Conservation (phyloP, 2,329 filamentous ascomycete species). For the Aspergillus floridensis region DNA sequence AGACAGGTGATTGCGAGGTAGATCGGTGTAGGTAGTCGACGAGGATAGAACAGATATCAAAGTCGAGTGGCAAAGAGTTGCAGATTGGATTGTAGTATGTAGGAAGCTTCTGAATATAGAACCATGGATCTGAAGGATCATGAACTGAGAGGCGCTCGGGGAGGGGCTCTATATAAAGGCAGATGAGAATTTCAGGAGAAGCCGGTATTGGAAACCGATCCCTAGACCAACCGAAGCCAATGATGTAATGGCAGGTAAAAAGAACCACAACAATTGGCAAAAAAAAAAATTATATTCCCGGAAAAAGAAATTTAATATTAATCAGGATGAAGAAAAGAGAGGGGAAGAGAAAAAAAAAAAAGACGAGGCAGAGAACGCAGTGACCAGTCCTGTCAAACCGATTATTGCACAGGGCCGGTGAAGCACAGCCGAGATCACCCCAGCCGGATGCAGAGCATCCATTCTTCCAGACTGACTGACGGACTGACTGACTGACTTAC, state of each 20-base stretch:
- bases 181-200: slow-evolving; percentile 5
- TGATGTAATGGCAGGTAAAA: slow-evolving; percentile 14
- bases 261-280: slow-evolving; percentile 1
- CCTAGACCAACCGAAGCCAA: slow-evolving; percentile 7
- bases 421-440: slow-evolving; percentile 23
- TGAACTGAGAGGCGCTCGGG: slow-evolving; percentile 2
- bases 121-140: slow-evolving; percentile 16
- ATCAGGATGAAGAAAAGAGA: not conserved
- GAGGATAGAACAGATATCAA: not conserved
- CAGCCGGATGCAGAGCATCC: slow-evolving; percentile 24
- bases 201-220: slow-evolving; percentile 5
- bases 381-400: slow-evolving; percentile 1
- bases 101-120: slow-evolving; percentile 10
- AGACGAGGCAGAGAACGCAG: not conserved
- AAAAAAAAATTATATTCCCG: not conserved
- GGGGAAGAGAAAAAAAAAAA: not conserved
- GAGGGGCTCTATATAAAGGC: slow-evolving; percentile 14
- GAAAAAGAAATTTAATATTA: not conserved
- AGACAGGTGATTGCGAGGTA: not conserved
- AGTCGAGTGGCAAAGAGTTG: not conserved
- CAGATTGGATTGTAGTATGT: not conserved
- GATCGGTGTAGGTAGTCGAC: not conserved
- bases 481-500: too few relatives aligned
- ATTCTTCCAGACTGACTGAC: slow-evolving; percentile 1
- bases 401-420: slow-evolving; percentile 16